Percentiles rank a stretch among this genome's conserved stretches.
Evolutionary conservation across 2,329 filamentous ascomycete genomes (phyloP).

Genomic region (Aspergillus versicolor): DNA sequence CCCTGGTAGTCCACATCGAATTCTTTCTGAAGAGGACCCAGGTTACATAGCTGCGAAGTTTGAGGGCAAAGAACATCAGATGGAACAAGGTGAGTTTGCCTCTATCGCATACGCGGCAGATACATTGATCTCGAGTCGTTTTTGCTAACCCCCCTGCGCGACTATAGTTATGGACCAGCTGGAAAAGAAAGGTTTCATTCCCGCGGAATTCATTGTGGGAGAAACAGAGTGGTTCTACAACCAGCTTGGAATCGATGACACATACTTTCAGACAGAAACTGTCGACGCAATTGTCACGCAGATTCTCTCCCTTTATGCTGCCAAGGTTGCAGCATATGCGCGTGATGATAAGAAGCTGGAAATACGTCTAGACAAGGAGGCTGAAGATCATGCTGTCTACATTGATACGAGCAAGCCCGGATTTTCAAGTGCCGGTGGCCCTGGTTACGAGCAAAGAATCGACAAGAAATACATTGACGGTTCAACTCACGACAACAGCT

Average conservation of each 20-base stretch:
- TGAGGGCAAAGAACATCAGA: constrained; percentile 87
- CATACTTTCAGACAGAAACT: constrained; percentile 91
- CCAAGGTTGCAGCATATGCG: constrained; percentile 91
- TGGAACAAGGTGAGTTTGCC: constrained; percentile 67
- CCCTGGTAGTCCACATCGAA: constrained; percentile 62
- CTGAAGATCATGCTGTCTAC: constrained; percentile 91
- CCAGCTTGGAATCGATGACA: constrained; percentile 95
- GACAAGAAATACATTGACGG: constrained; percentile 94
- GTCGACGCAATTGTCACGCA: constrained; percentile 87
- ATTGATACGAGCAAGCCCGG: constrained; percentile 96
- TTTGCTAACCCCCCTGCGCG: neutral
- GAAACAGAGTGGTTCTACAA: constrained; percentile 98
- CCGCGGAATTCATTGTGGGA: constrained; percentile 73
- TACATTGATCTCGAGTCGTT: neutral
- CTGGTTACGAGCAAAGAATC: constrained; percentile 90
- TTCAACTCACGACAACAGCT: constrained; percentile 68
- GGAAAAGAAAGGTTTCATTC: constrained; percentile 79
- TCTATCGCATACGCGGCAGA: neutral
- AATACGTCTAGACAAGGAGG: constrained; percentile 94
- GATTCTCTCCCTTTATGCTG: constrained; percentile 93
- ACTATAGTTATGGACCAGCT: constrained; percentile 74
- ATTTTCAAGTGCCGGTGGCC: constrained; percentile 70
- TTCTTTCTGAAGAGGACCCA: constrained; percentile 83
- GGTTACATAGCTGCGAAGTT: constrained; percentile 96
- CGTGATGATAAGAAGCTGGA: constrained; percentile 92